Base-by-base conservation (phyloP, 2,329 filamentous ascomycete genomes). In the Alternaria sp. region DNA sequence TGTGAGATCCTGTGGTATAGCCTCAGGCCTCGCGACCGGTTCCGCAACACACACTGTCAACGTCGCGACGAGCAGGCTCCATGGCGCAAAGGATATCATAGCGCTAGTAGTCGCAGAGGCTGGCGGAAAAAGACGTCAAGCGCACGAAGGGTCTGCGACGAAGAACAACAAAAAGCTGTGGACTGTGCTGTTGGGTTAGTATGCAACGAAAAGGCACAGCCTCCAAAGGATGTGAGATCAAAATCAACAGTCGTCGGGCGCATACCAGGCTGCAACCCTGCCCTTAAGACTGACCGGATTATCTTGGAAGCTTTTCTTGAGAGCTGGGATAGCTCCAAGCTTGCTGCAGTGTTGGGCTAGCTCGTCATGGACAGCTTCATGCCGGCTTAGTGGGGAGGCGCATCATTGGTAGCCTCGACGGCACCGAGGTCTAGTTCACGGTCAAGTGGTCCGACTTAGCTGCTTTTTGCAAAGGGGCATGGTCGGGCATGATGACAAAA, bases 271-370 rank as follows among this genome's bases (percentile, higher is more conserved):
- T 52, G 34, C 63, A 50, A 31, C 50, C 57, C 49, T 59, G 60
- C 66, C 68, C 72, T 72, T 72, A 69, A 67, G 71, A 51, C 68
- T 58, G 65, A 58, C 60, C 49, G 60, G 62, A 63, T 52, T 61
- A 54, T 61, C 54, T 62, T 60, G 65, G 54, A 62, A 69, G 60
- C 57, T 71, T 45, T 56, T 60, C 34, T n/a, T 51, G 56, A 62
- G 52, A 69, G 67, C 67, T 71, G 65, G 63, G 57, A 67, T 59
- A 69, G 66, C 67, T 71, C 67, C 58, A 68, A 60, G 63, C 61
- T 65, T 58, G 65, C 61, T 71, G 65, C 71, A 70, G 17, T 53
- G 56, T 60, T 56, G 62, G 58, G 63, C 60, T 68, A 70, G 70
- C 70, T 72, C 66, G 70, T 72, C 57, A 46, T 54, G 53, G 70